Percentiles rank a stretch among this genome's conserved stretches.
These are phyloP conservation scores for Sporothrix euskadiensis DNA, from an alignment of 2,329 filamentous ascomycete genomes.

Conservation along the genomic window DNA sequence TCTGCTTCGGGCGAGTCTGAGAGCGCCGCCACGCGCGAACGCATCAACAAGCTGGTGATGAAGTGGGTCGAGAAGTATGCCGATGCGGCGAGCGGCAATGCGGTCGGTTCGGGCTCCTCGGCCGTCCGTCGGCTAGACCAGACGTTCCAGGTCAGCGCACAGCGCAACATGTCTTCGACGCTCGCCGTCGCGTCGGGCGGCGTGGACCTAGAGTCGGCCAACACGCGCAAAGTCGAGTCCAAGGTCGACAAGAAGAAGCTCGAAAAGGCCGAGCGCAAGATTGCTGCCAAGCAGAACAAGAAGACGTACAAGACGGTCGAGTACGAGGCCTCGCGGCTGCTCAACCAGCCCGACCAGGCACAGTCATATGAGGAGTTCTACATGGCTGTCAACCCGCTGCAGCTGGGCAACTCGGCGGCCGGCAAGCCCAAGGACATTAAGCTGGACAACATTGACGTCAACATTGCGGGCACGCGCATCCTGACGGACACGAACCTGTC, in stretches of 20 bases:
- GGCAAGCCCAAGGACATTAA: slow-evolving; percentile 99
- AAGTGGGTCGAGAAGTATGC: slow-evolving; percentile 87
- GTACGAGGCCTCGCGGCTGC: slow-evolving; percentile 89
- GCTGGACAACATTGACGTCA: slow-evolving; percentile 91
- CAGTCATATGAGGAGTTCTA: slow-evolving; percentile 99
- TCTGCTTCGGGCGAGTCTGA: slow-evolving; percentile 83
- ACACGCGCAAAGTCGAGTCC: slow-evolving; percentile 90
- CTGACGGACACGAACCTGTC: slow-evolving; percentile 88
- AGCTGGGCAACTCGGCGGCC: slow-evolving; percentile 69
- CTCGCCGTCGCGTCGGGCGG: slow-evolving; percentile 79
- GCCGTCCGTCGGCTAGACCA: slow-evolving; percentile 85
- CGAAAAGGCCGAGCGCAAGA: slow-evolving; percentile 96
- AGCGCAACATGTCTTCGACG: slow-evolving; percentile 95
- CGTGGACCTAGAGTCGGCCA: slow-evolving; percentile 92
- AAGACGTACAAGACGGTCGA: slow-evolving; percentile 98
- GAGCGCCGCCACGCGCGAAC: slow-evolving; percentile 68
- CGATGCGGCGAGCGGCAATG: slow-evolving; percentile 40
- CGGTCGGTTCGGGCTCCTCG: slow-evolving; percentile 55
- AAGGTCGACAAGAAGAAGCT: slow-evolving; percentile 98
- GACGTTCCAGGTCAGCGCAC: slow-evolving; percentile 88
- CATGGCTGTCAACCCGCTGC: slow-evolving; percentile 97
- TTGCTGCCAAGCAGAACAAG: slow-evolving; percentile 96
- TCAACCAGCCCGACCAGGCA: slow-evolving; percentile 77
- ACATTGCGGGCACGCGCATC: slow-evolving; percentile 85
- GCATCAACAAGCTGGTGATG: slow-evolving; percentile 78